These are phyloP conservation scores for Aspergillus candidus DNA, from an alignment of 2,329 filamentous ascomycete species.

Conservation along the genomic window DNA sequence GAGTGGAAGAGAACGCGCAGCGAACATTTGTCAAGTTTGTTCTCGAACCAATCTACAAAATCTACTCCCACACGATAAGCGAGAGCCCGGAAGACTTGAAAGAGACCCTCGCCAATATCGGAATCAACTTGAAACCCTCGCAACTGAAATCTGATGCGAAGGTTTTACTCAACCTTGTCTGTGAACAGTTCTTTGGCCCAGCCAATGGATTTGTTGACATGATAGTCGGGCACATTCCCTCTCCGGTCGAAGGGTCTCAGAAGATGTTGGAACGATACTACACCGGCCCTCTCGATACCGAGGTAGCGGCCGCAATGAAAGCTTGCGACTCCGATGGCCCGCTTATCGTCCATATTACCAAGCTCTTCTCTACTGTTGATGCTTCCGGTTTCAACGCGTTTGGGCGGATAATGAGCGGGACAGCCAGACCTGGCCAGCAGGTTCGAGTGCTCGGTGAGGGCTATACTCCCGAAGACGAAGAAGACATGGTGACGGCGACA, in stretches of 20 bases:
- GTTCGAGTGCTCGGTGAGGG: conserved; percentile 91
- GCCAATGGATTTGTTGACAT: conserved; percentile 92
- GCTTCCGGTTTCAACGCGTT: conserved; percentile 88
- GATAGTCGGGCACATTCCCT: conserved; percentile 83
- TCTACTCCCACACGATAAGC: conserved; percentile 91
- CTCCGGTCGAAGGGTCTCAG: conserved; percentile 70
- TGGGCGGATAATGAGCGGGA: conserved; percentile 87
- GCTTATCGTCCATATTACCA: conserved; percentile 84
- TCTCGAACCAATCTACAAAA: conserved; percentile 93
- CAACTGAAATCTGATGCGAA: conserved; percentile 88
- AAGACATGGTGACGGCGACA: conserved; percentile 87
- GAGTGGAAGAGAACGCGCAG: conserved; percentile 70
- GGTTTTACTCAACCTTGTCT: conserved; percentile 80
- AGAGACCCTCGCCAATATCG: conserved; percentile 68
- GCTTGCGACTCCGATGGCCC: conserved; percentile 84
- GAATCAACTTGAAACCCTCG: conserved; percentile 82
- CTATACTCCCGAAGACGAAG: conserved; percentile 93
- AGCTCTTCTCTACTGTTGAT: conserved; percentile 83
- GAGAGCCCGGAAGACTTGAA: conserved; percentile 81
- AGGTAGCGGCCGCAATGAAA: conserved; percentile 72
- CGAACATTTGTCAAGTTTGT: conserved; percentile 92
- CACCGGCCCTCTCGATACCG: conserved; percentile 79
- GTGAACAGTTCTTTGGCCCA: conserved; percentile 90
- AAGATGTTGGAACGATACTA: conserved; percentile 80
- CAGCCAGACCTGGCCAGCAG: conserved; percentile 70